Base-by-base conservation (phyloP, 371 early-diverging fungal genomes). In the Nematocida major region DNA sequence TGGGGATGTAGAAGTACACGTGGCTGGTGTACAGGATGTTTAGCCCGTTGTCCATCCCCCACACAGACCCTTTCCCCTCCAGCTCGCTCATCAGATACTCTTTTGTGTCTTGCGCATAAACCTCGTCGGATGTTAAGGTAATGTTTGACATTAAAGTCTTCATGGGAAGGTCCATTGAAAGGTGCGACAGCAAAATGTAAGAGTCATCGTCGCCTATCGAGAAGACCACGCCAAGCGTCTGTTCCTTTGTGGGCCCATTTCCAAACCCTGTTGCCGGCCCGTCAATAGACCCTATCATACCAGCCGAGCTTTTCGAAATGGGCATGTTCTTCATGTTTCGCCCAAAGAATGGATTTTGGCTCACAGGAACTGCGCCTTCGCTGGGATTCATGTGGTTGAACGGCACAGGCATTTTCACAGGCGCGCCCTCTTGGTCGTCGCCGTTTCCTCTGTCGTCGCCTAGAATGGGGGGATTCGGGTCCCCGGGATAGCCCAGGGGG, bases 1-100 rank as follows among this genome's bases (percentile, higher is more conserved):
- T 81, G n/a, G 82, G 79, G 22, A 81, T 59, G 68, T 84, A 80
- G 11, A 81, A 62, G 67, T 38, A 69, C 40, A 82, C 81, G 32
- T 82, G 61, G 18, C 51, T 54, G n/a, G 73, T 50, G 53, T 82
- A 63, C 7, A 85, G 62, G 13, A 68, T 63, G 30, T 81, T 82
- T 15, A 85, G 77, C 3, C 79, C 79, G 50, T 57, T 78, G 38
- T 81, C 66, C 22, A 79, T 59, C 13, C 48, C 15, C 0, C 50
- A 47, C 26, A 48, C 51, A 28, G 79, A 80, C 20, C 83, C 73
- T 78, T 68, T 83, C 39, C 83, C 83, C 61, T 83, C 82, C 24
- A 82, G 67, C 26, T 67, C 47, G 15, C 80, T 79, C 47, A 50
- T 79, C 2, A 81, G 47, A 18, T 59, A 62, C n/a, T 77, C 68